phyloP scores from a whole-genome alignment of 441 rosid species.

The Macaranga tanarius region DNA sequence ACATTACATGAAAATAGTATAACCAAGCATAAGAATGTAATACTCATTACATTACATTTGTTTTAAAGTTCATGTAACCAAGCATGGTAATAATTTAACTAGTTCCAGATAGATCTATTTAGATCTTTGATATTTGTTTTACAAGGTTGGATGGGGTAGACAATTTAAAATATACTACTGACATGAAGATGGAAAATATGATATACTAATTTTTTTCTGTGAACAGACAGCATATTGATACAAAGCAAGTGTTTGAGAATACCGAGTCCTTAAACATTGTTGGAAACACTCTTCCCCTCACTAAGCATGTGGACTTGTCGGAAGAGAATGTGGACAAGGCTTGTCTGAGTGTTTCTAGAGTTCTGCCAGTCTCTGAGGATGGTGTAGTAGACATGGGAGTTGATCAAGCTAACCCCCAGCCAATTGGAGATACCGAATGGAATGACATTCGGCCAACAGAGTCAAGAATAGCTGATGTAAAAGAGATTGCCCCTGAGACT shows the following conservation, averaged over 20 bases:
- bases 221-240: conserved; percentile 72
- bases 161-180: not conserved
- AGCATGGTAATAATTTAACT: too few relatives aligned
- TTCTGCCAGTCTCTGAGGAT: conserved; percentile 50
- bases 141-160: not conserved
- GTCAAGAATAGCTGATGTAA: conserved; percentile 70
- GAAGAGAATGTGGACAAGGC: conserved; percentile 86
- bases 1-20: too few relatives aligned
- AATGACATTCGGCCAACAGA: conserved; percentile 90
- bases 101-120: not conserved
- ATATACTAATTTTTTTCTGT: conserved; percentile 6
- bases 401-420: conserved; percentile 48
- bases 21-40: too few relatives aligned
- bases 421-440: conserved; percentile 70
- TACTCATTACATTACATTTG: too few relatives aligned
- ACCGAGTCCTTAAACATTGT: conserved; percentile 44
- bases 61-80: too few relatives aligned
- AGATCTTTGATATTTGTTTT: not conserved
- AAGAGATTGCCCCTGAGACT: conserved; percentile 64
- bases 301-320: conserved; percentile 65
- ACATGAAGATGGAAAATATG: not conserved
- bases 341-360: conserved; percentile 71
- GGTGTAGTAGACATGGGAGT: conserved; percentile 55
- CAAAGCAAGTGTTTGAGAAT: conserved; percentile 75
- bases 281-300: conserved; percentile 43